phyloP scores from a whole-genome alignment of 495 filamentous ascomycete species.

The Recurvomyces mirabilis region DNA sequence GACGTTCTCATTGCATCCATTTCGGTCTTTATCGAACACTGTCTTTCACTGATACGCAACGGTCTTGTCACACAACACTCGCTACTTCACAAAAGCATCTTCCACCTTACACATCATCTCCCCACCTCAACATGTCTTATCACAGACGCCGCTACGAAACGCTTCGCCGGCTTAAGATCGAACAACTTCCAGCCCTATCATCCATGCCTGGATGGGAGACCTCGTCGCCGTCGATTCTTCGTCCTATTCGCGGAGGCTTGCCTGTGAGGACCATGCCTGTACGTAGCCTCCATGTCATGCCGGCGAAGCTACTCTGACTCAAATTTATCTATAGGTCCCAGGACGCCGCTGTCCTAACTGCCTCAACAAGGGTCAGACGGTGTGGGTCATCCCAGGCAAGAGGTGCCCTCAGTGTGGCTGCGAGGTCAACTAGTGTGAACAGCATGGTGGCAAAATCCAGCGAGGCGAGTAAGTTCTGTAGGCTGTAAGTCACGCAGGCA shows the following conservation, averaged over 20 bases:
- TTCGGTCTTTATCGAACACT: too few species aligned
- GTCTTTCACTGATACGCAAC: too few species aligned
- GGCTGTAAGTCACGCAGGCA: too few species aligned
- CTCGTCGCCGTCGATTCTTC: not conserved
- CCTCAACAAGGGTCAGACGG: slow-evolving; percentile 25
- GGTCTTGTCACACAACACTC: too few species aligned
- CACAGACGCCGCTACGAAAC: slow-evolving; percentile 20
- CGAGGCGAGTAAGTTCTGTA: too few species aligned
- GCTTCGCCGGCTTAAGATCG: slow-evolving; percentile 17
- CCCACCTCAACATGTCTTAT: slow-evolving; percentile 21
- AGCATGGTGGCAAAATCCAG: too few species aligned
- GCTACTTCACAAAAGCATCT: too few species aligned
- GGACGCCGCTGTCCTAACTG: slow-evolving; percentile 29
- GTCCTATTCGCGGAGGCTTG: slow-evolving; percentile 1
- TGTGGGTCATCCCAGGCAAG: slow-evolving; percentile 34
- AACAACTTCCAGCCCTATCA: slow-evolving; percentile 8
- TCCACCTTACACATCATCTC: too few species aligned
- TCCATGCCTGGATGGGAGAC: not conserved
- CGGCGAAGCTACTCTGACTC: not conserved
- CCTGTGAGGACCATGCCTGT: slow-evolving; percentile 20
- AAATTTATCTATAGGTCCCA: slow-evolving; percentile 24
- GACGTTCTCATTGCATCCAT: too few species aligned
- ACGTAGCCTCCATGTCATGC: not conserved
- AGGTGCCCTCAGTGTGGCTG: slow-evolving; percentile 30
- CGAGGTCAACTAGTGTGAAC: slow-evolving; percentile 21